Conservation (phyloP, 2,329 filamentous ascomycete genomes). For the Ophiostoma pallidulum region DNA sequence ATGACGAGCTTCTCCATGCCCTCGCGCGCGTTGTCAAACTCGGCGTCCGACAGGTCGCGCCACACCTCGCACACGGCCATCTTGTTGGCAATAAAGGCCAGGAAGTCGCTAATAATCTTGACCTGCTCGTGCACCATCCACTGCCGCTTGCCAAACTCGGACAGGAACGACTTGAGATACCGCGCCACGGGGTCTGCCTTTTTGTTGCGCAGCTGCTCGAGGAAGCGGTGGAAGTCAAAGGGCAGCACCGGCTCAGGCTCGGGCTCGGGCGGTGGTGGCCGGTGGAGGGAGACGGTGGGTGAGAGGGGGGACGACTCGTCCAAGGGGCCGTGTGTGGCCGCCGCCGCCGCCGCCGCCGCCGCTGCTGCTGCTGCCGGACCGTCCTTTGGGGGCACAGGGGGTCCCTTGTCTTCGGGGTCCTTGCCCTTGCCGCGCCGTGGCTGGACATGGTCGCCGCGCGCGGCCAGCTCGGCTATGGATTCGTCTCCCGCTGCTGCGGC, state of each 20-base stretch:
- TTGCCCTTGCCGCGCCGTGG: conserved; percentile 24
- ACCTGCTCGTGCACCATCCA: conserved; percentile 99
- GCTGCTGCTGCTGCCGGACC: not conserved
- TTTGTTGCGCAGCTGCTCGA: conserved; percentile 90
- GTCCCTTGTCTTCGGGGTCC: conserved; percentile 37
- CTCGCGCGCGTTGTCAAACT: conserved; percentile 96
- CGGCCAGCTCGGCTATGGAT: not conserved
- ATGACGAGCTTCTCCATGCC: conserved; percentile 99
- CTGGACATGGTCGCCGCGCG: too few relatives aligned
- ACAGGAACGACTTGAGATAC: conserved; percentile 87
- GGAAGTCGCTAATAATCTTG: conserved; percentile 94
- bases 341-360: conserved; percentile 49
- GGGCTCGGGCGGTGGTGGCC: conserved; percentile 61
- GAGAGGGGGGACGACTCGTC: conserved; percentile 32
- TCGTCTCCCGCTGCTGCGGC: too few relatives aligned
- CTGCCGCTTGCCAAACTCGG: conserved; percentile 92
- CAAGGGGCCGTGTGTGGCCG: conserved; percentile 25
- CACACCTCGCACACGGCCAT: conserved; percentile 97
- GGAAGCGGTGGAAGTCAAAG: conserved; percentile 94
- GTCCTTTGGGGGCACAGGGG: conserved; percentile 53
- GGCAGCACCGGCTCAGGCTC: conserved; percentile 76
- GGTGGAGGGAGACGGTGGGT: conserved; percentile 42
- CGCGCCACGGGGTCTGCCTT: conserved; percentile 97
- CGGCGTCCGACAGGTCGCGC: conserved; percentile 88
- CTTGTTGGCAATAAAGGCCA: conserved; percentile 95